These are phyloP conservation scores for Naematelia aurantialba DNA, from an alignment of 768 basidiomycete species.

Conservation along the genomic window DNA sequence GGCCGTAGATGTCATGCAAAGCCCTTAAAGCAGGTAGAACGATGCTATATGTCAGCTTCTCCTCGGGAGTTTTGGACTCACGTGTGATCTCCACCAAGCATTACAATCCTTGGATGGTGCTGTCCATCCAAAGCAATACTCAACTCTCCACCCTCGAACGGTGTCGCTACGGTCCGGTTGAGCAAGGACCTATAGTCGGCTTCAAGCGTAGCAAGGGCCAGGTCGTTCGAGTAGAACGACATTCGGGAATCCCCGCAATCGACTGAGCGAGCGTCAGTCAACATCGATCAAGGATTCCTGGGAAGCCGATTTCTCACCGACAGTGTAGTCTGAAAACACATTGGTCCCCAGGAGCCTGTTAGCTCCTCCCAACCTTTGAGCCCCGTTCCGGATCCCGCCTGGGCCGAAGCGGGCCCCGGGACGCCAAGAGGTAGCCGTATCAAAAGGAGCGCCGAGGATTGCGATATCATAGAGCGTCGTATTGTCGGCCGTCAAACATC, in stretches of 20 bases:
- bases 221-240: constrained; percentile 76
- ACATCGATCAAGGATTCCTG: constrained; percentile 27
- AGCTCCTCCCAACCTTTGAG: constrained; percentile 57
- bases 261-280: constrained; percentile 51
- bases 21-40: constrained; percentile 80
- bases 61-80: too few relatives aligned
- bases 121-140: constrained; percentile 54
- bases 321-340: constrained; percentile 26
- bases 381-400: constrained; percentile 66
- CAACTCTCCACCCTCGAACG: constrained; percentile 21
- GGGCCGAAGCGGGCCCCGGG: constrained; percentile 42
- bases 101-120: constrained; percentile 72
- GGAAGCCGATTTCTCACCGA: constrained; percentile 31
- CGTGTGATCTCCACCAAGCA: constrained; percentile 84
- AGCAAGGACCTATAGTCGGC: constrained; percentile 72
- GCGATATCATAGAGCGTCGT: constrained; percentile 64
- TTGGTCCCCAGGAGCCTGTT: not conserved
- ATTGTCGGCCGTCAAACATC: constrained; percentile 9
- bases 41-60: too few relatives aligned
- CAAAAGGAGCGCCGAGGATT: constrained; percentile 55
- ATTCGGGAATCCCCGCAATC: constrained; percentile 87
- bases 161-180: constrained; percentile 53
- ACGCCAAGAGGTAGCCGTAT: constrained; percentile 18
- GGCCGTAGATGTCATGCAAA: constrained; percentile 72
- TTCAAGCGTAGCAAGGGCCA: constrained; percentile 78